Conservation (phyloP, 768 basidiomycete species). For the Pisolithus sp. region DNA sequence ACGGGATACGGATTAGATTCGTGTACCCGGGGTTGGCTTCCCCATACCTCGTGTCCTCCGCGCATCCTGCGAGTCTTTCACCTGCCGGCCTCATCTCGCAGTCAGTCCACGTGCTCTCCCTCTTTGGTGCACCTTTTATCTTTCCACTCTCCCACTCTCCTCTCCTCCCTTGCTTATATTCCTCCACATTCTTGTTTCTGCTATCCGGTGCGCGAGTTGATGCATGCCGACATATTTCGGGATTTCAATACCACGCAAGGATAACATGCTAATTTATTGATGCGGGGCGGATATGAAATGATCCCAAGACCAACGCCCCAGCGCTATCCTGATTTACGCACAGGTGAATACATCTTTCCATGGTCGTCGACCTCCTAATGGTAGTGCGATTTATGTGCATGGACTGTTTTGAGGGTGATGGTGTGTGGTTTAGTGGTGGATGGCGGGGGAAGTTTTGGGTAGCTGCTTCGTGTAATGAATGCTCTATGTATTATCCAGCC, state of each 20-base stretch:
- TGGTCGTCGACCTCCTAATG: slow-evolving; percentile 1
- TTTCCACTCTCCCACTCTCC: background rate
- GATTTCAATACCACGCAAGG: background rate
- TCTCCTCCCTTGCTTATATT: background rate
- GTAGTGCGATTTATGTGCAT: background rate
- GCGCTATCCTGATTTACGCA: background rate
- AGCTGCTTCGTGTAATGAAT: background rate
- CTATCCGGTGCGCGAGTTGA: slow-evolving; percentile 9
- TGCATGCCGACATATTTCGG: background rate
- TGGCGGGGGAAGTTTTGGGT: background rate
- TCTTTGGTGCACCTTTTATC: background rate
- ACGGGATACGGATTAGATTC: background rate
- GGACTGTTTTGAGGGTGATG: background rate
- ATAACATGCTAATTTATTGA: background rate
- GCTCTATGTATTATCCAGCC: too few species aligned
- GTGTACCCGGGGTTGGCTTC: background rate
- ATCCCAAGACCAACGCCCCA: background rate
- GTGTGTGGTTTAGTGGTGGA: background rate
- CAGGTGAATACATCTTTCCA: slow-evolving; percentile 6
- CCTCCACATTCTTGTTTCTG: slow-evolving; percentile 10
- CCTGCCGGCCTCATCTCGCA: background rate
- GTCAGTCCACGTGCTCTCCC: background rate
- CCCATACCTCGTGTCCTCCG: background rate
- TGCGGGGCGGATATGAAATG: background rate
- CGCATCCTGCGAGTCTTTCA: too few species aligned